Evolutionary conservation across 441 rosid genomes (phyloP).

Genomic region (Erodium trifolium): DNA sequence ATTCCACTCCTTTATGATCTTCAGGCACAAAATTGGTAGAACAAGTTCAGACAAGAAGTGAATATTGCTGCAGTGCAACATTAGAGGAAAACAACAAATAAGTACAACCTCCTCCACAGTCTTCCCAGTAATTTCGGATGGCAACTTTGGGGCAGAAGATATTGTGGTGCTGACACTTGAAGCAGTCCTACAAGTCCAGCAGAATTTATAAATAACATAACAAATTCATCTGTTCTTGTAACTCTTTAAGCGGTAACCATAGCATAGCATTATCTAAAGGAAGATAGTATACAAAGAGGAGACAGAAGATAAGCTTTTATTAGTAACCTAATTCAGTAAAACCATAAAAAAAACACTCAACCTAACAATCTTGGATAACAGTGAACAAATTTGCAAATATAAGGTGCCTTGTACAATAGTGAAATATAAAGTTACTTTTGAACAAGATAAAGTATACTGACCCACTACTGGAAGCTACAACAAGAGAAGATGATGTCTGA

Average conservation of each 20-base stretch:
- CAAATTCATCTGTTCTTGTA: neutral
- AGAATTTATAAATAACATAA: slow-evolving; percentile 15
- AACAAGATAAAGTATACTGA: slow-evolving; percentile 24
- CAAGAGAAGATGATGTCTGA: slow-evolving; percentile 47
- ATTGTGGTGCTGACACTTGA: slow-evolving; percentile 39
- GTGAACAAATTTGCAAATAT: neutral
- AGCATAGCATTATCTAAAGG: neutral
- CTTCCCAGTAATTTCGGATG: slow-evolving; percentile 85
- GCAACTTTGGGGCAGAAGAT: slow-evolving; percentile 56
- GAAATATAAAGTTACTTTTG: neutral
- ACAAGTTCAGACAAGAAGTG: slow-evolving; percentile 3
- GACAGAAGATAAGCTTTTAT: neutral
- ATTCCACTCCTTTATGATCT: slow-evolving; percentile 97
- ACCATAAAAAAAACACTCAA: neutral
- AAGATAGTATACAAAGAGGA: neutral
- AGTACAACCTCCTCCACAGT: slow-evolving; percentile 80
- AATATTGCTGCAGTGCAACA: neutral
- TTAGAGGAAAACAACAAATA: slow-evolving; percentile 4
- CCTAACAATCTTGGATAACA: neutral
- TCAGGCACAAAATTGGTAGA: slow-evolving; percentile 18
- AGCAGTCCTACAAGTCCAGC: slow-evolving; percentile 39
- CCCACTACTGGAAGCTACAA: slow-evolving; percentile 68
- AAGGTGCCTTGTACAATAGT: neutral
- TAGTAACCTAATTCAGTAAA: neutral
- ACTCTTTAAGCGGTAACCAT: neutral